Base-by-base conservation (phyloP, 495 filamentous ascomycete genomes). In the Penicillium pulvis region DNA sequence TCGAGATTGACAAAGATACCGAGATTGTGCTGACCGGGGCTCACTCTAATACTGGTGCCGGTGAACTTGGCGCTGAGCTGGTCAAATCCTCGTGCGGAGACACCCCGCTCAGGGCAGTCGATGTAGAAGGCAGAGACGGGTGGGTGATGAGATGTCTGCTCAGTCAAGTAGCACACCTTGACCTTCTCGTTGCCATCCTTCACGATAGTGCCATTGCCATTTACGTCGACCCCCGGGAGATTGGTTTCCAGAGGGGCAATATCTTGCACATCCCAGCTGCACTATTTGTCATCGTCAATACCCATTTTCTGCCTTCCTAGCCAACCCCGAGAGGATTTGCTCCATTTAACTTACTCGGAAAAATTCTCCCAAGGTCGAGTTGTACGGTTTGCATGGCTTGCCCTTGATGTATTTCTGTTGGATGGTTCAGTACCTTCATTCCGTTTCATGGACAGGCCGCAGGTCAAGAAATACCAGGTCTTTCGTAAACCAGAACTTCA, bases 401-500 rank as follows among this genome's bases (percentile, higher is more conserved):
- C 94, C 93, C 72, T 98, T 98, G 63, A 96, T 91, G 66, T 97
- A 98, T 85, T 98, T 98, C 81, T 89, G 66, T 57, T 35, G 52
- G 12, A 52, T 46, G 6, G 19, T 30, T 69, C 55, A 73, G 68
- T 28, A 42, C 36, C 28, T 26, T 43, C 42, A 19, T 43, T 43
- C 30, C 6, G 24, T 33, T 23, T 17, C 28, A 53, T 35, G 46
- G 17, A 14, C 6, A 41, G 16, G 17, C 12, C 26, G 30, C 33
- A n/a, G 30, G 48, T 50, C 30, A 46, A 51, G 35, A 69, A 79
- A 64, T 74, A 89, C 86, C 78, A 98, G 71, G 69, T 98, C 94
- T 70, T 98, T 98, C 24, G 94, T 97, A 63, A 97, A 98, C 94
- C 94, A 98, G 71, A 98, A 98, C 35, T 94, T 85, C 66, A 97